Base-by-base conservation (phyloP, 2,329 filamentous ascomycete genomes). In the Botrytis byssoidea region DNA sequence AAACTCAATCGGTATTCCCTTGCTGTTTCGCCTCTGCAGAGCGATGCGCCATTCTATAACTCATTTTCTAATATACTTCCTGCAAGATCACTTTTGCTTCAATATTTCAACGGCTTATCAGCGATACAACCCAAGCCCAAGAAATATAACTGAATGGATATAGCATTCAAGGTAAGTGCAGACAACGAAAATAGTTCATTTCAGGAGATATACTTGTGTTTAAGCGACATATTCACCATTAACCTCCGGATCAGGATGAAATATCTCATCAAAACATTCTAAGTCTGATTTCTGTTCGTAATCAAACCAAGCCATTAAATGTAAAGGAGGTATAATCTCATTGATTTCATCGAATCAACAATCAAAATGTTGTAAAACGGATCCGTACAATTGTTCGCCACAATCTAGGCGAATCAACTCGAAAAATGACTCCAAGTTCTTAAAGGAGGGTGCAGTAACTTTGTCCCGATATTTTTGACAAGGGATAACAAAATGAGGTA, bases 241-340 rank as follows among this genome's bases (percentile, higher is more conserved):
- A 2, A n/a, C 7, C 20, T 55, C 32, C 46, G 16, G 6, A 40
- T 12, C 16, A 40, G 37, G 46, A 22, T 55, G 5, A 14, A 29
- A 55, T 22, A 51, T 40, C 8, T 40, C 12, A 42, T 4, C 40
- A 42, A 42, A 42, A 3, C 40, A 42, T 16, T 42, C 12, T 14
- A 42, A 42, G 16, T 42, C 40, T 14, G 40, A 42, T 14, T 42
- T 42, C 14, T 42, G 40, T 42, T 42, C 12, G 40, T 42, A 16
- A 29, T 5, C 9, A 16, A 37, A 32, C 0, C 12, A 40, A 25
- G n/a, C 14, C 3, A 20, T 20, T 8, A 22, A 20, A 10, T 0
- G 14, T 29, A n/a, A 35, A 40, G 18, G 10, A 48, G 4, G 12
- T 37, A 4, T n/a, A 12, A 14, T n/a, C 32, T 55, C 22, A 55